Base-by-base conservation (phyloP, 2,329 filamentous ascomycete species). In the Karstenula rhodostoma region DNA sequence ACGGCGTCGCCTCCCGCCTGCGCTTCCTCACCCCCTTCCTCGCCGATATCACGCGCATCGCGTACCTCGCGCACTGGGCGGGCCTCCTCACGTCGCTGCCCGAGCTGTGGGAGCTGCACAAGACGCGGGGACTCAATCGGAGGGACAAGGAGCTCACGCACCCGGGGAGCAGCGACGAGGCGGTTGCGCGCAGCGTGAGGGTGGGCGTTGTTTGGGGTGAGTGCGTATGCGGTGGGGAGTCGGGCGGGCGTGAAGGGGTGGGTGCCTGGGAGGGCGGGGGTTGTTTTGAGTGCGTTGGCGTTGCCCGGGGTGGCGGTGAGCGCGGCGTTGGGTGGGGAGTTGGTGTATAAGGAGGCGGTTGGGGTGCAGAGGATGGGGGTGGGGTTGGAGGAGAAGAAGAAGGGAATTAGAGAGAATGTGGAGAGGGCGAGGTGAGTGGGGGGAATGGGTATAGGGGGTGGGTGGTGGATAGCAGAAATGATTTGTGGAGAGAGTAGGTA, bases 321-420 rank as follows among this genome's bases (percentile, higher is more conserved):
- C 35, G 47, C 47, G 47, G 47, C 47, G 47, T 37, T 50, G 47
- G 47, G 47, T 15, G 47, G 47, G n/a, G 47, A 50, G 47, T 22
- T 50, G 47, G 47, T 50, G 47, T 50, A 37, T 23, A 35, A 35
- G 29, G 47, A 50, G n/a, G 47, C 29, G 47, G 29, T 50, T 4
- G 47, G 47, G 29, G 47, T 50, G 47, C 47, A 50, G 29, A 33
- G 29, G 29, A 50, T 50, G 47, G 47, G 47, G 1, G 46, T n/a
- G 10, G 47, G 29, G 47, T 32, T 35, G 47, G 47, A 50, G 4
- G 47, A 35, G 29, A 50, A 50, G 47, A 50, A 13, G 47, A n/a
- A 35, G 17, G 47, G 47, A 29, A 23, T 50, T 22, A 50, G 17
- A 9, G 47, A 50, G 47, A 37, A 23, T 35, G 47, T 35, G 6